Evolutionary conservation across 495 filamentous ascomycete genomes (phyloP), one percentile per base, ranked within the genome.

Genomic region (Annulohypoxylon bovei): DNA sequence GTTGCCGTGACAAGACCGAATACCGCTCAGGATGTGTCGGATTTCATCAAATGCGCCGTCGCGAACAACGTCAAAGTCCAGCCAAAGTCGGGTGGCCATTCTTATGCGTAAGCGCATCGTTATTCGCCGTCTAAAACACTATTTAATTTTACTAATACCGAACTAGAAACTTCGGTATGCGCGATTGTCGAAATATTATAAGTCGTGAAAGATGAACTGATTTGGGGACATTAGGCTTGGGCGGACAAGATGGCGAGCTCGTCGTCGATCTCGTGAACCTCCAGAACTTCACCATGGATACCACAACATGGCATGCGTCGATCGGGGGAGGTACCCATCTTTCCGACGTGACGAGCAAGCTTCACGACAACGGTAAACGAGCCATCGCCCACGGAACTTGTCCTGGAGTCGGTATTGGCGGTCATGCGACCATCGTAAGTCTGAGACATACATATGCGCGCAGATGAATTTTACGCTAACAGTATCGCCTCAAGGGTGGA

Each of bases 51-150:
- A 58, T 93, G 90, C 67, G 90, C 90, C 0, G 78, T 75, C 0
- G 69, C 76, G 3, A 77, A 83, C 58, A 80, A 77, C 35, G 77
- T 88, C 68, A 89, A 89, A 68, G 89, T 93, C 20, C 90, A 92
- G 67, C 82, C 91, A 8, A 87, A 84, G 69, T 88, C 87, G 39
- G 92, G 92, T 12, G 92, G 92, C 0, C 92, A 94, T 73, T 92
- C 89, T 12, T 93, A 90, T 78, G 82, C 76, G 82, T 84, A 66
- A 62, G 82, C 58, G 25, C 20, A 6, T 32, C 7, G 1, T 6
- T 12, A 39, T 28, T 18, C 8, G 14, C 20, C 3, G 23, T n/a
- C 25, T 32, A 42, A 30, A 9, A 20, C 23, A 2, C 11, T 3
- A 4, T 7, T 7, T 33, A 18, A 42, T 1, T 23, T 62, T 46